Conservation (phyloP, 2,329 filamentous ascomycete species). For the Xylaria sp. region DNA sequence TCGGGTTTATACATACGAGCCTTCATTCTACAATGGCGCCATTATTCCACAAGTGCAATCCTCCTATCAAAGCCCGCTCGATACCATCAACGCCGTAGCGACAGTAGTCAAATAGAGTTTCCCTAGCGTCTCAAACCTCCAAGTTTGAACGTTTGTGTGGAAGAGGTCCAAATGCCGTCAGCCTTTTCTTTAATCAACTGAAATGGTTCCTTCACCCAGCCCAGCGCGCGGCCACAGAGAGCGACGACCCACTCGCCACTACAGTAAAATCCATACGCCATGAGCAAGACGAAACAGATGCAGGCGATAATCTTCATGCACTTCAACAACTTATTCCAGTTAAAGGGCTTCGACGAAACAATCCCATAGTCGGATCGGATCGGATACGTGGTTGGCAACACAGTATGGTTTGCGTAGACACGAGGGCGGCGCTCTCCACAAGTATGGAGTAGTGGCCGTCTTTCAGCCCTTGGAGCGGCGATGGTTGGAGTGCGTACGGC, state of each 20-base stretch:
- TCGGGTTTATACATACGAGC: too few relatives aligned
- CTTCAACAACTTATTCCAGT: background rate
- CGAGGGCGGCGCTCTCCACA: background rate
- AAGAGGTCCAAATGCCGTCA: background rate
- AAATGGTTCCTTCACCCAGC: background rate
- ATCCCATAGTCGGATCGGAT: background rate
- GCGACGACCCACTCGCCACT: background rate
- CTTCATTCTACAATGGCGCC: too few relatives aligned
- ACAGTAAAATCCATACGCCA: constrained; percentile 14
- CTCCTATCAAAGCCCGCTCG: background rate
- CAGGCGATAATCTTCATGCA: background rate
- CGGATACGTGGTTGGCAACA: constrained; percentile 9
- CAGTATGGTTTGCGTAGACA: background rate
- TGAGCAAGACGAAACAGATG: background rate
- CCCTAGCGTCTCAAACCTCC: background rate
- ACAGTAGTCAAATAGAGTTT: background rate
- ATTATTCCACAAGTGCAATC: too few relatives aligned
- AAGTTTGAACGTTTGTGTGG: background rate
- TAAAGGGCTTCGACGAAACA: background rate
- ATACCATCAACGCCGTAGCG: background rate
- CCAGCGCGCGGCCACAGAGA: background rate
- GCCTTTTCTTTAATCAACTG: background rate
- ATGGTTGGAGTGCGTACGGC: background rate
- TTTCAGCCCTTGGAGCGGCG: background rate
- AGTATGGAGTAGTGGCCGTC: background rate